Base-by-base conservation (phyloP, 176 grass and related monocot genomes). In the Lolium multiflorum region DNA sequence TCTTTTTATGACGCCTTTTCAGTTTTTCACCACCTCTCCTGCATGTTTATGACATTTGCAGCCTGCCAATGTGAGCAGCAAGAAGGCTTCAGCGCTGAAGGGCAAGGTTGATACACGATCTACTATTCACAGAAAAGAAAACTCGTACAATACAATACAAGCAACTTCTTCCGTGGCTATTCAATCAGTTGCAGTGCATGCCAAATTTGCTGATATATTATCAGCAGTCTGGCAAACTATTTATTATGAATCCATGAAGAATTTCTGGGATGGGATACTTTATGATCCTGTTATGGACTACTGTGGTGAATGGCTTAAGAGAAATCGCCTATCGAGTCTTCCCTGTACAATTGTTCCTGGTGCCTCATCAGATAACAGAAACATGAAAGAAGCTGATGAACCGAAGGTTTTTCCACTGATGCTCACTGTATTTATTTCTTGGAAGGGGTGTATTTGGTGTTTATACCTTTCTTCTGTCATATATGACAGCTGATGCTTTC, bases 241-340 rank as follows among this genome's bases (percentile, higher is more conserved):
- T 78, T 91, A 98, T 85, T 85, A 96, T 22, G 92, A 98, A 68
- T 85, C 87, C 55, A 94, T 98, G 94, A 96, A 88, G 76, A 84
- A 83, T 89, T 28, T 96, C 52, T 96, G 94, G 94, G 87, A 90
- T 22, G 76, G 39, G 84, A 46, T 92, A 81, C 78, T 98, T n/a
- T 90, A 77, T 75, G 87, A 93, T 81, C 90, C 82, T 87, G 35
- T 98, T 86, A 77, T 86, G 47, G 86, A 93, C 51, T 92, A 87
- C 77, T 96, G 88, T 77, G 82, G 73, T 80, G 71, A 82, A 88
- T 96, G 94, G 97, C 63, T 91, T 17, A 86, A 83, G 83, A 92
- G 64, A 85, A 98, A 89, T 65, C 54, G 67, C 17, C 39, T 81
- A 62, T 71, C 35, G 63, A 85, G 74, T 73, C 48, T 64, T 22